Evolutionary conservation across 2,329 filamentous ascomycete genomes (phyloP).

Genomic region (Colletotrichum plurivorum): DNA sequence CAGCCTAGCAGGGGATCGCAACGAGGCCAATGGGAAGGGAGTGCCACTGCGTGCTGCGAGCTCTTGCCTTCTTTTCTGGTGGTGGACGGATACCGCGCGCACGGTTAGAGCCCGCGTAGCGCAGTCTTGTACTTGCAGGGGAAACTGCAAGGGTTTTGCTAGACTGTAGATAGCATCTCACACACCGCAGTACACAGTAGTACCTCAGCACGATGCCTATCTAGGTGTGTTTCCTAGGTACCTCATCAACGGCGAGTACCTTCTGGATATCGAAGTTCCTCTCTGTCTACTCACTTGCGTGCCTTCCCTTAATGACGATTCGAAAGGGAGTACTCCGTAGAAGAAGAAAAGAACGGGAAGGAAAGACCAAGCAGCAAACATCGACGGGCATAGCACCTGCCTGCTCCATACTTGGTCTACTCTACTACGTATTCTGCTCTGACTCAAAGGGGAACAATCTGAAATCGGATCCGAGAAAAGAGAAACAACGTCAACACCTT

Average conservation of each 20-base stretch:
- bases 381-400: not conserved
- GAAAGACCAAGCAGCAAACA: not conserved
- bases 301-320: too few relatives aligned
- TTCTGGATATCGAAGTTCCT: too few relatives aligned
- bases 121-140: slow-evolving; percentile 30
- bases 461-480: slow-evolving; percentile 25
- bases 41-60: not conserved
- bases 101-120: slow-evolving; percentile 44
- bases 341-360: too few relatives aligned
- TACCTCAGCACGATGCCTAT: too few relatives aligned
- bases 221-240: too few relatives aligned
- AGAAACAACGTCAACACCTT: slow-evolving; percentile 4
- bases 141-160: not conserved
- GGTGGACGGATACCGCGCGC: slow-evolving; percentile 45
- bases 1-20: slow-evolving; percentile 8
- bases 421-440: not conserved
- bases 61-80: slow-evolving; percentile 1
- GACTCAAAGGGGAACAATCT: not conserved
- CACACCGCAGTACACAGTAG: too few relatives aligned
- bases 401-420: too few relatives aligned
- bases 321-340: too few relatives aligned
- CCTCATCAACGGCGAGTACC: too few relatives aligned
- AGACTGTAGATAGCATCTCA: not conserved
- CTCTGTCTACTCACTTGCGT: too few relatives aligned
- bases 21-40: slow-evolving; percentile 27